These are phyloP conservation scores for Mycena galopus DNA, from an alignment of 768 basidiomycete species.

Conservation along the genomic window DNA sequence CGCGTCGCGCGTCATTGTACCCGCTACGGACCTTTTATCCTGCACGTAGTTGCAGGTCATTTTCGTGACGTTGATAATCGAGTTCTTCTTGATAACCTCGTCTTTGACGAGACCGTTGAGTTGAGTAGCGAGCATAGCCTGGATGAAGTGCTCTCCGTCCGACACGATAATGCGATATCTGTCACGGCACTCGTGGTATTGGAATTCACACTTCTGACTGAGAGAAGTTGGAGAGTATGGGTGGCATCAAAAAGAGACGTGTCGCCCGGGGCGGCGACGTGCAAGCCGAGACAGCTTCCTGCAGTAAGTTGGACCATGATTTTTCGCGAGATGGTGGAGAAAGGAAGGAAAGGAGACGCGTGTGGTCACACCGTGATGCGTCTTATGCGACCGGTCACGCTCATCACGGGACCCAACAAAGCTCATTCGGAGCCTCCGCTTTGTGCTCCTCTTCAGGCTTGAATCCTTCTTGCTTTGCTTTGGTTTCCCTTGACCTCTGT, in stretches of 20 bases:
- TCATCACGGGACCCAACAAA: no score
- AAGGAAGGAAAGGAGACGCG: slow-evolving; percentile 33
- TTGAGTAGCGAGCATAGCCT: slow-evolving; percentile 96
- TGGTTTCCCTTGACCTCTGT: no score
- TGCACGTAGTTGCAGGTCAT: slow-evolving; percentile 89
- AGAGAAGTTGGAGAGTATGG: slow-evolving; percentile 83
- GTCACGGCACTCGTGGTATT: slow-evolving; percentile 58
- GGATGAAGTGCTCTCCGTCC: slow-evolving; percentile 88
- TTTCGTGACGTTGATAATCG: slow-evolving; percentile 77
- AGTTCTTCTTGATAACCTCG: slow-evolving; percentile 71
- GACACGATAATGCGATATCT: slow-evolving; percentile 89
- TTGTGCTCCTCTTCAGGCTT: no score
- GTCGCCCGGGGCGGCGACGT: slow-evolving; percentile 59
- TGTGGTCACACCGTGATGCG: slow-evolving; percentile 50
- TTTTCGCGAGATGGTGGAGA: no score
- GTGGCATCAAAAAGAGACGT: slow-evolving; percentile 55
- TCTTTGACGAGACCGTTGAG: slow-evolving; percentile 82
- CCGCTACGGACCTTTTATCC: slow-evolving; percentile 76
- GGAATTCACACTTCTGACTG: slow-evolving; percentile 79
- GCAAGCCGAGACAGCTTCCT: slow-evolving; percentile 68
- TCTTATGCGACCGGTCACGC: not conserved
- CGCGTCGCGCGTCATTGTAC: not conserved
- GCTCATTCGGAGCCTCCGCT: no score
- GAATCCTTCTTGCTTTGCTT: no score
- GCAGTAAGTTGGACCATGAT: slow-evolving; percentile 63